phyloP scores from a whole-genome alignment of 1,139 yeast genomes.

The Pneumocystis wakefieldiae region DNA sequence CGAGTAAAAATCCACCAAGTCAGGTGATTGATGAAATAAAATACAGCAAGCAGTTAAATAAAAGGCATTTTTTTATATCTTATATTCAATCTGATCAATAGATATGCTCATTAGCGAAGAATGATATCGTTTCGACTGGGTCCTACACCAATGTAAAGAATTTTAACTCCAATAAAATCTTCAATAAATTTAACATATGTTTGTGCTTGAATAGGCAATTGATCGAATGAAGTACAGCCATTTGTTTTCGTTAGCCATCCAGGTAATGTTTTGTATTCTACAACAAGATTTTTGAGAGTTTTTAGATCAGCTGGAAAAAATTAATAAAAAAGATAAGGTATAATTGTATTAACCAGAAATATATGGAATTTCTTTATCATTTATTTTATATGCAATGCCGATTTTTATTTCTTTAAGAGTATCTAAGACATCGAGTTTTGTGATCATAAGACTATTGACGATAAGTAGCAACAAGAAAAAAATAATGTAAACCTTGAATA shows the following conservation, averaged over 20 bases:
- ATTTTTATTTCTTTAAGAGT: conserved; percentile 74
- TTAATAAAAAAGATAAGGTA: background rate
- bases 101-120: background rate
- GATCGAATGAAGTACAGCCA: conserved; percentile 48
- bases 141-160: conserved; percentile 97
- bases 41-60: background rate
- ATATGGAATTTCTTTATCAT: conserved; percentile 56
- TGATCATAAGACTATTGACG: conserved; percentile 53
- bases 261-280: conserved; percentile 71
- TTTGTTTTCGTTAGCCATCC: conserved; percentile 91
- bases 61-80: background rate
- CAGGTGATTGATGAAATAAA: background rate
- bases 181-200: conserved; percentile 72
- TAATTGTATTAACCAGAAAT: conserved; percentile 41
- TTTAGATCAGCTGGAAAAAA: conserved; percentile 50
- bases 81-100: background rate
- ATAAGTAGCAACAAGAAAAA: background rate
- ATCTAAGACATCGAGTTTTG: conserved; percentile 90
- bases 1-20: too few relatives aligned
- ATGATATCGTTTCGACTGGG: conserved; percentile 58
- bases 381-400: conserved; percentile 63
- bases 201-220: conserved; percentile 78
- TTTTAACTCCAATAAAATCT: conserved; percentile 64
- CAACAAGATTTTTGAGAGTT: conserved; percentile 73
- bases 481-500: conserved; percentile 37